Evolutionary conservation across 148 eudicot species (phyloP).

Genomic region (Chenopodium formosanum): DNA sequence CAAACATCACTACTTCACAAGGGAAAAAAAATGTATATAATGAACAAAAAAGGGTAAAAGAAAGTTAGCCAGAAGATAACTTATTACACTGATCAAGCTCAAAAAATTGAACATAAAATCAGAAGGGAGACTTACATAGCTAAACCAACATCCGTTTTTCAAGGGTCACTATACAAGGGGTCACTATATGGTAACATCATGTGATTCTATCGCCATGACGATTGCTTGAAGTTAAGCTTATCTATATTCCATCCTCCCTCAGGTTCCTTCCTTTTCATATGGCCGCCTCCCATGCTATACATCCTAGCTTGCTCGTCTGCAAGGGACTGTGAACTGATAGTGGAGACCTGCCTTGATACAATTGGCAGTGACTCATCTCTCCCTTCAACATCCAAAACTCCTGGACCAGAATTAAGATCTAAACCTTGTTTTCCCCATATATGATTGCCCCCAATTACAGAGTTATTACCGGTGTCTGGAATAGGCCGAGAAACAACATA

Average conservation of each 20-base stretch:
- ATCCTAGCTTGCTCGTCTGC: constrained; percentile 61
- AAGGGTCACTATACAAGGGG: constrained; percentile 30
- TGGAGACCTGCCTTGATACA: constrained; percentile 46
- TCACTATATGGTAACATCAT: constrained; percentile 27
- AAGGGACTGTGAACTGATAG: constrained; percentile 41
- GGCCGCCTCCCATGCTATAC: constrained; percentile 53
- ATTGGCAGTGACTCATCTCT: constrained; percentile 51
- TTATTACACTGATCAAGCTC: constrained; percentile 6
- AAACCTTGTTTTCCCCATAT: constrained; percentile 66
- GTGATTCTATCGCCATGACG: constrained; percentile 56
- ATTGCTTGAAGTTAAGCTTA: constrained; percentile 52
- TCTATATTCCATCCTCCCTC: constrained; percentile 79
- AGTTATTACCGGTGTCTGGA: constrained; percentile 42
- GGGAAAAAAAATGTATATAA: background rate
- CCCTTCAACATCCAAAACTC: constrained; percentile 48
- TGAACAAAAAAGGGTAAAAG: no score
- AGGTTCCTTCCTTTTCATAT: constrained; percentile 72
- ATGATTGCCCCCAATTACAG: constrained; percentile 41
- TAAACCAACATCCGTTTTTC: constrained; percentile 24
- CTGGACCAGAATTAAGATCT: constrained; percentile 88
- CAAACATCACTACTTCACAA: background rate
- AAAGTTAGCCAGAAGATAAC: background rate
- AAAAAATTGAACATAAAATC: constrained; percentile 6
- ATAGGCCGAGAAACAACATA: constrained; percentile 39
- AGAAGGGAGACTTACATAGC: constrained; percentile 33